A percentile compares a stretch with the other conserved stretches of the same genome.
These are phyloP conservation scores for Medicago arabica DNA, from an alignment of 306 rosid genomes.

Conservation along the genomic window DNA sequence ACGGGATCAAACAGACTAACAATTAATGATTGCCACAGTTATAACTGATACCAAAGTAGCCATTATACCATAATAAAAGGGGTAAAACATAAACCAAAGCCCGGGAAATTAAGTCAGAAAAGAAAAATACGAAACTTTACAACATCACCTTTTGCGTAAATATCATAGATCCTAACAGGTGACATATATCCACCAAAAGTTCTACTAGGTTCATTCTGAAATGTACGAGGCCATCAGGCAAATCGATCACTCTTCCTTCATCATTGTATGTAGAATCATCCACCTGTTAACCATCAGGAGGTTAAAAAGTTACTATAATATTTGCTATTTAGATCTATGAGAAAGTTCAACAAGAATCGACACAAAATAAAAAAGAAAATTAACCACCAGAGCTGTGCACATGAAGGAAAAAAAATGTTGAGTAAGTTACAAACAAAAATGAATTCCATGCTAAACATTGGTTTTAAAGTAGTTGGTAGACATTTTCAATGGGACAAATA, in stretches of 20 bases:
- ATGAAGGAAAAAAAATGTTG: constrained; percentile 14
- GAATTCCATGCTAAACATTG: constrained; percentile 14
- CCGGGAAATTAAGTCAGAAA: constrained; percentile 12
- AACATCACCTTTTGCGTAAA: constrained; percentile 78
- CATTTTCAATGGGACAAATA: constrained; percentile 37
- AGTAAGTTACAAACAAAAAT: constrained; percentile 19
- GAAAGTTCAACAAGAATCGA: constrained; percentile 24
- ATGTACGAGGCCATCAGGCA: constrained; percentile 88
- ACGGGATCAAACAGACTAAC: constrained; percentile 31
- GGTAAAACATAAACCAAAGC: constrained; percentile 36
- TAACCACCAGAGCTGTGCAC: constrained; percentile 16
- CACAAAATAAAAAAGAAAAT: constrained; percentile 32
- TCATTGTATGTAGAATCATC: constrained; percentile 70
- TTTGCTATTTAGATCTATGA: not conserved
- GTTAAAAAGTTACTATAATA: constrained; percentile 28
- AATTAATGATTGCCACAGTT: constrained; percentile 20
- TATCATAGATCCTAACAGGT: constrained; percentile 74
- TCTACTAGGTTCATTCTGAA: constrained; percentile 88
- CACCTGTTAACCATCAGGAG: constrained; percentile 62
- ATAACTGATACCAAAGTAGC: constrained; percentile 16
- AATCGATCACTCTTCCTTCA: constrained; percentile 74
- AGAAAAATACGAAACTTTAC: constrained; percentile 28
- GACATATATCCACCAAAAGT: constrained; percentile 93
- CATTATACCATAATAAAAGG: constrained; percentile 29
- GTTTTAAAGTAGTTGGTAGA: constrained; percentile 24